phyloP scores from a whole-genome alignment of 371 early-diverging fungal genomes.

The Gilbertella persicaria region DNA sequence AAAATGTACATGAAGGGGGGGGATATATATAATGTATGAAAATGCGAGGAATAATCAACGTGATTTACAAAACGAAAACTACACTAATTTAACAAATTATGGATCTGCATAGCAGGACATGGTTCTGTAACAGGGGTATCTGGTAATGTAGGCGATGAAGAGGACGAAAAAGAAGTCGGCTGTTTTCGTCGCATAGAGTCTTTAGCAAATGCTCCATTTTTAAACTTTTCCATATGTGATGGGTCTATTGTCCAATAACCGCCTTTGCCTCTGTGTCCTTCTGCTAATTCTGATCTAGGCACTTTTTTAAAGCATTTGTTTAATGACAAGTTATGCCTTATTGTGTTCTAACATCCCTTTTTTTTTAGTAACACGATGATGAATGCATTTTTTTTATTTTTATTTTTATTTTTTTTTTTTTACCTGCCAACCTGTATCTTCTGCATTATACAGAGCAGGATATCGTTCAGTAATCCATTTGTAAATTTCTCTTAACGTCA shows the following conservation, averaged over 20 bases:
- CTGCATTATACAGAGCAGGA: constrained; percentile 68
- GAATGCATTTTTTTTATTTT: too few species aligned
- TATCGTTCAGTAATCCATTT: constrained; percentile 70
- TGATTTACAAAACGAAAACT: background rate
- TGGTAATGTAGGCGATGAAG: constrained; percentile 4
- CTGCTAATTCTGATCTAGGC: constrained; percentile 58
- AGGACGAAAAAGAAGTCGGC: background rate
- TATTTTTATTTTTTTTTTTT: too few species aligned
- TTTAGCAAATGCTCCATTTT: constrained; percentile 36
- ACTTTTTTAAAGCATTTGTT: constrained; percentile 75
- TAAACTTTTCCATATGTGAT: constrained; percentile 32
- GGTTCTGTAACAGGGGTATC: constrained; percentile 12
- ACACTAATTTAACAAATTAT: constrained; percentile 6
- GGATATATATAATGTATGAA: background rate
- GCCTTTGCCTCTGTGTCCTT: constrained; percentile 43
- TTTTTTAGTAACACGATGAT: too few species aligned
- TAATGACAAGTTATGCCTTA: constrained; percentile 79
- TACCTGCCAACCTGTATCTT: constrained; percentile 74
- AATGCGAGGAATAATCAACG: too few species aligned
- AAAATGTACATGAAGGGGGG: too few species aligned
- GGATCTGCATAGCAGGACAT: constrained; percentile 13
- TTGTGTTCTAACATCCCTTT: constrained; percentile 79
- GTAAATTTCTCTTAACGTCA: constrained; percentile 75
- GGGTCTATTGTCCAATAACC: constrained; percentile 64
- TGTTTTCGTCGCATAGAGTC: constrained; percentile 23